phyloP scores from a whole-genome alignment of 768 basidiomycete species.

The Rhodotorula graminis region DNA sequence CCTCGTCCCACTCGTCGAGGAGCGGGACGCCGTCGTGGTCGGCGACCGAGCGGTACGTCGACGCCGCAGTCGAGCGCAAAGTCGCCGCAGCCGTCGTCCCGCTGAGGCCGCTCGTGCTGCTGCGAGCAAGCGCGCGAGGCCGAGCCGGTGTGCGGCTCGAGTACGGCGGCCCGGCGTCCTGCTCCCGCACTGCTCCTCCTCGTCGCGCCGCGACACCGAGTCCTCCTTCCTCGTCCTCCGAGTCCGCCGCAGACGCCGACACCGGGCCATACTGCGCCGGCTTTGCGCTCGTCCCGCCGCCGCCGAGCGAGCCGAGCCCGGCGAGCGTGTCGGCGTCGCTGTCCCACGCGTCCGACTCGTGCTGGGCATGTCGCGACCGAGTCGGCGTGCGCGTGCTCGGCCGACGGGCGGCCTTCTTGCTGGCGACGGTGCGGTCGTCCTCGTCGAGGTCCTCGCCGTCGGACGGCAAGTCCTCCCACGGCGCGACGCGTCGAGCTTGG shows the following conservation, averaged over 20 bases:
- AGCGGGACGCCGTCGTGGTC: not conserved
- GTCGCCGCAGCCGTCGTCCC: constrained; percentile 6
- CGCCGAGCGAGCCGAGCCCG: not conserved
- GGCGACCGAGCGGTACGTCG: too few species aligned
- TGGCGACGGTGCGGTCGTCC: not conserved
- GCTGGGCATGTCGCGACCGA: too few species aligned
- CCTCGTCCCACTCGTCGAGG: constrained; percentile 1
- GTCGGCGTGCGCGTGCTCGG: too few species aligned
- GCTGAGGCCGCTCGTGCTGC: constrained; percentile 4
- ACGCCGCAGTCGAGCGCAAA: too few species aligned
- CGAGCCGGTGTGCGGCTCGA: too few species aligned
- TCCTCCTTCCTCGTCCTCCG: constrained; percentile 6
- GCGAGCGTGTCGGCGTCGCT: constrained; percentile 14
- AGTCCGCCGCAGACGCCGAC: not conserved
- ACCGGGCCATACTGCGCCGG: constrained; percentile 14
- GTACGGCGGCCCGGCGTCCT: not conserved
- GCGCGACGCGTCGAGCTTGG: not conserved
- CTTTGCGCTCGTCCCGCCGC: not conserved
- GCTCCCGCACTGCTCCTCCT: not conserved
- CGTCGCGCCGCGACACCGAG: not conserved
- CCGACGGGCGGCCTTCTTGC: not conserved
- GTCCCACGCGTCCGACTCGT: constrained; percentile 14
- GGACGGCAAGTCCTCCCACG: not conserved
- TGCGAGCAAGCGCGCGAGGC: too few species aligned
- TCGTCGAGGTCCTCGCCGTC: constrained; percentile 16